Conservation (phyloP, 2,329 filamentous ascomycete genomes). For the Microcyclospora pomicola region DNA sequence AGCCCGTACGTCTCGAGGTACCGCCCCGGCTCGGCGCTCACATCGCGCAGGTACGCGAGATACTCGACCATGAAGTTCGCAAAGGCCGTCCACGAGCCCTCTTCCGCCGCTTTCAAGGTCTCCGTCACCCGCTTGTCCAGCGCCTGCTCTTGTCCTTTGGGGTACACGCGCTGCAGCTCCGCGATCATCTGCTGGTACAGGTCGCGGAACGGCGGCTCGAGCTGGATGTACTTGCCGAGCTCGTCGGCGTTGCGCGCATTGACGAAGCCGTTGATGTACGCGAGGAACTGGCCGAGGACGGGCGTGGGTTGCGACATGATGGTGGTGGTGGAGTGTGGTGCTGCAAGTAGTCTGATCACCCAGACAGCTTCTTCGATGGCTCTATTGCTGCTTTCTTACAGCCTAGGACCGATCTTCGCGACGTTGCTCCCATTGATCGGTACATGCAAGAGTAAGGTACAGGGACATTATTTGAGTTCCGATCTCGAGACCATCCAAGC, state of each 20-base stretch:
- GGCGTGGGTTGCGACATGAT: conserved; percentile 34
- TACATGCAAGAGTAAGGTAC: no score
- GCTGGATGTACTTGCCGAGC: conserved; percentile 56
- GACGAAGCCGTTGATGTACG: conserved; percentile 48
- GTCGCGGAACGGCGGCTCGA: conserved; percentile 56
- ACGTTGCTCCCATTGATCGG: no score
- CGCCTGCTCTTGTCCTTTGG: conserved; percentile 33
- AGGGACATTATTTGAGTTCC: no score
- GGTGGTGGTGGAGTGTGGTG: not conserved
- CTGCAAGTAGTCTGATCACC: no score
- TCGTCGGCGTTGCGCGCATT: conserved; percentile 48
- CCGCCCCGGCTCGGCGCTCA: conserved; percentile 64
- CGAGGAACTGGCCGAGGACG: conserved; percentile 54
- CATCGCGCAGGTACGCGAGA: conserved; percentile 65
- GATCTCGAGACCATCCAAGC: no score
- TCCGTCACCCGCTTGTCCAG: conserved; percentile 51
- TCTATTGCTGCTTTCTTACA: no score
- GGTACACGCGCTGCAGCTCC: conserved; percentile 51
- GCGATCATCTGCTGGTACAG: conserved; percentile 54
- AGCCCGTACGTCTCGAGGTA: conserved; percentile 61
- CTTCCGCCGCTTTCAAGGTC: conserved; percentile 50
- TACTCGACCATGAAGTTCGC: conserved; percentile 70
- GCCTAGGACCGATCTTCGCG: no score
- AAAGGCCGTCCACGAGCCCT: conserved; percentile 64
- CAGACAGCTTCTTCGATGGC: no score